Evolutionary conservation across 768 basidiomycete species (phyloP).

Genomic region (Artomyces pyxidatus): DNA sequence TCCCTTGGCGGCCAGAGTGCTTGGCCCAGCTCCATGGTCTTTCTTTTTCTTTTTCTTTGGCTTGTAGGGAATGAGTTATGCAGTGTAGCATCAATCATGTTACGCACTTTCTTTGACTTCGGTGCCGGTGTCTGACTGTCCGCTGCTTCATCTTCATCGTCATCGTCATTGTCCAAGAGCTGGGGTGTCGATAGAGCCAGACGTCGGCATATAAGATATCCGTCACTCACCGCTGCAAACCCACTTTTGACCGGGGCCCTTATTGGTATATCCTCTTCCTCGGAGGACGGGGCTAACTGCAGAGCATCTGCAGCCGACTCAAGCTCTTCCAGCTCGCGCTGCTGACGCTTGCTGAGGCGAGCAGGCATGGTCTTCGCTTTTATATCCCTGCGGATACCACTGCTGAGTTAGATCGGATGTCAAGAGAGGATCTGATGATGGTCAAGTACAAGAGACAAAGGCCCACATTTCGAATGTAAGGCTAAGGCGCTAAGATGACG

Average conservation of each 20-base stretch:
- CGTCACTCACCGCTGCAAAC: slow-evolving; percentile 16
- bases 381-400: too few relatives aligned
- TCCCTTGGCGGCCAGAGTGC: too few relatives aligned
- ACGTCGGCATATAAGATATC: too few relatives aligned
- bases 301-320: slow-evolving; percentile 37
- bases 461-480: too few relatives aligned
- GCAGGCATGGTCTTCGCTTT: slow-evolving; percentile 63
- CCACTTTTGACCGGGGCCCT: slow-evolving; percentile 1
- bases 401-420: too few relatives aligned
- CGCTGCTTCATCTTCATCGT: neutral
- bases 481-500: too few relatives aligned
- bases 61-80: slow-evolving; percentile 15
- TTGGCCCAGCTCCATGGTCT: neutral
- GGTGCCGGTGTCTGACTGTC: neutral
- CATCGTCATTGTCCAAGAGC: slow-evolving; percentile 5
- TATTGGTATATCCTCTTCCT: slow-evolving; percentile 16
- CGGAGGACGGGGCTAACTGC: slow-evolving; percentile 26
- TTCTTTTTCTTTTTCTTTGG: slow-evolving; percentile 36
- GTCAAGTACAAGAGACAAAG: too few relatives aligned
- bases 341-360: slow-evolving; percentile 77
- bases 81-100: slow-evolving; percentile 20
- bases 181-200: slow-evolving; percentile 1
- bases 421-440: too few relatives aligned
- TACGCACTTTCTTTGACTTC: slow-evolving; percentile 17
- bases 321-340: slow-evolving; percentile 78